phyloP scores from a whole-genome alignment of 345 rosid genomes.

The Camelina laxa region DNA sequence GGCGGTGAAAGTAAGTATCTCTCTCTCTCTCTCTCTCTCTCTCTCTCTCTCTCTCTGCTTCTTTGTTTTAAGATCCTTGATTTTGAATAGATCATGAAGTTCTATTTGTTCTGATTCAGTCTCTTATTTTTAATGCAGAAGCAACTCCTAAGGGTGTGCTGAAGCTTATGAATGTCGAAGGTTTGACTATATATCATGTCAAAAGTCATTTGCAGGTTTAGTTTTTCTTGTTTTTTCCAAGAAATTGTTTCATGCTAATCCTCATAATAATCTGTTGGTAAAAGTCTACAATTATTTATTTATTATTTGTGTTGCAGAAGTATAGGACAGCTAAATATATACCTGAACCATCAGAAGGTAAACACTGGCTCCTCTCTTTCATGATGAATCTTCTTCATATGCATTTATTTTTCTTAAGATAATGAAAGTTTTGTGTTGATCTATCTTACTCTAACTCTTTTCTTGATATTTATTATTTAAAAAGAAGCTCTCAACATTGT shows the following conservation, averaged over 20 bases:
- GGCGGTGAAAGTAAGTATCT: conserved; percentile 71
- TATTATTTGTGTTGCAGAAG: conserved; percentile 61
- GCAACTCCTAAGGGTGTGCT: conserved; percentile 96
- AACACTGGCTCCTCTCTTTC: not conserved
- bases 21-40: not conserved
- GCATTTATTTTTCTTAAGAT: conserved; percentile 9
- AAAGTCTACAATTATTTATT: not conserved
- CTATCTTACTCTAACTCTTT: conserved; percentile 15
- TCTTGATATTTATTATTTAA: not conserved
- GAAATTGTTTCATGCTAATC: conserved; percentile 1
- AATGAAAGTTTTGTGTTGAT: conserved; percentile 1
- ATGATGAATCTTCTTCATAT: conserved; percentile 15
- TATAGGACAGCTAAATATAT: conserved; percentile 81
- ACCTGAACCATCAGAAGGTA: conserved; percentile 86
- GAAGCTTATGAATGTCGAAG: conserved; percentile 83
- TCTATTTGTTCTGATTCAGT: conserved; percentile 39
- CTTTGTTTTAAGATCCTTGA: not conserved
- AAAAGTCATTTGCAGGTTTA: conserved; percentile 93
- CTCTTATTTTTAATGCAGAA: conserved; percentile 49
- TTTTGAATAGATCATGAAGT: conserved; percentile 5
- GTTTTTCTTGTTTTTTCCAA: not conserved
- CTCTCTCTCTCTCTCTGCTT: conserved; percentile 4
- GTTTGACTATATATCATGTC: conserved; percentile 90
- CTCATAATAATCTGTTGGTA: not conserved
- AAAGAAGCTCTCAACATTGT: not conserved